phyloP scores from a whole-genome alignment of 2,329 filamentous ascomycete genomes.

The Ceratocystis eucalypticola region DNA sequence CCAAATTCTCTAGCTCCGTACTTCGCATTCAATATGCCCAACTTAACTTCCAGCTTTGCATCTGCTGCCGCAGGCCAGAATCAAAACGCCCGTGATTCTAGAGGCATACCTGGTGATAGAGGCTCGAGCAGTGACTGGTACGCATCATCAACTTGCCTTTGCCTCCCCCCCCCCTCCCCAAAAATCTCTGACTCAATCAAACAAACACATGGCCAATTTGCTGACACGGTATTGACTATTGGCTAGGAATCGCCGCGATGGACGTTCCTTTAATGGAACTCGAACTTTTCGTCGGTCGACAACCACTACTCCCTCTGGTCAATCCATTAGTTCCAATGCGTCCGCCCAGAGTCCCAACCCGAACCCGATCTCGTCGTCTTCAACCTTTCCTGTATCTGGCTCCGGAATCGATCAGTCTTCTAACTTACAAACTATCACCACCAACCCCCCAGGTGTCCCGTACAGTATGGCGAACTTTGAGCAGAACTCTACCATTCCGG shows the following conservation, averaged over 20 bases:
- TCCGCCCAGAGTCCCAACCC: conserved; percentile 26
- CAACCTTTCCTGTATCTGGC: conserved; percentile 30
- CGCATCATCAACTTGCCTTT: conserved; percentile 3
- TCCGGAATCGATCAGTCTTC: conserved; percentile 24
- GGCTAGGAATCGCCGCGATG: conserved; percentile 44
- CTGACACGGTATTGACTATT: background rate
- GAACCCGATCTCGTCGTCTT: conserved; percentile 22
- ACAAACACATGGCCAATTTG: background rate
- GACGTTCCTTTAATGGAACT: conserved; percentile 47
- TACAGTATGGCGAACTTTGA: conserved; percentile 1
- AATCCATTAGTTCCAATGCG: conserved; percentile 30
- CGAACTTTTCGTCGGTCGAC: conserved; percentile 52
- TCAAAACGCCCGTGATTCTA: conserved; percentile 41
- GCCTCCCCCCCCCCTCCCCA: background rate
- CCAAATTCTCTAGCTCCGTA: background rate
- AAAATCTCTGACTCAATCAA: conserved; percentile 1
- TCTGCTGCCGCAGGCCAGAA: conserved; percentile 68
- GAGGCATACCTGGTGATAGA: conserved; percentile 38
- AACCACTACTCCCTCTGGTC: conserved; percentile 38
- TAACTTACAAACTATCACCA: background rate
- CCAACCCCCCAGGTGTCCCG: background rate
- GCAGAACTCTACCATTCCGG: conserved; percentile 27
- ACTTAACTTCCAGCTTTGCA: conserved; percentile 71
- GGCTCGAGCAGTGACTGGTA: conserved; percentile 15
- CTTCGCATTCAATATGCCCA: conserved; percentile 38